Evolutionary conservation across 2,329 filamentous ascomycete genomes (phyloP).

Genomic region (Neocatenulostroma microsporum): DNA sequence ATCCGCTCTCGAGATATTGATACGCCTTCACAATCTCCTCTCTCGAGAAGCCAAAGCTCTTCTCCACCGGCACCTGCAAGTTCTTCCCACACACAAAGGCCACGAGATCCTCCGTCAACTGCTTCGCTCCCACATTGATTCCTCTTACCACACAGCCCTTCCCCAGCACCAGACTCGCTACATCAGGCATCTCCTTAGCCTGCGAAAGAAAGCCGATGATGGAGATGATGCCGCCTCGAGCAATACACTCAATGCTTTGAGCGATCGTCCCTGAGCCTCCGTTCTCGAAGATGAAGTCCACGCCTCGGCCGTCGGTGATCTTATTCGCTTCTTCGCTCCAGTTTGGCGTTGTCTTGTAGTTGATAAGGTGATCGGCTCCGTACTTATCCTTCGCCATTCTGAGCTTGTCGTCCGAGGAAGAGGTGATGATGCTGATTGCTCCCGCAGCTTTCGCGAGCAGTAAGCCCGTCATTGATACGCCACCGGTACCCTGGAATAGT

Average conservation of each 20-base stretch:
- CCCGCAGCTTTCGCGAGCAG: conserved; percentile 33
- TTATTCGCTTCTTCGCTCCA: conserved; percentile 51
- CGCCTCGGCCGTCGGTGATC: conserved; percentile 31
- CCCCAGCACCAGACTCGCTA: conserved; percentile 3
- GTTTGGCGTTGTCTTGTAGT: conserved; percentile 49
- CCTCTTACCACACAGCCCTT: conserved; percentile 1
- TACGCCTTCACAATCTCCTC: conserved; percentile 4
- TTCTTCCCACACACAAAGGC: conserved; percentile 2
- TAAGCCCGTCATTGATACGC: conserved; percentile 13
- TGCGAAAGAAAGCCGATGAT: conserved; percentile 3
- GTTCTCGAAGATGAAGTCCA: conserved; percentile 42
- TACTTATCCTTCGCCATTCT: conserved; percentile 41
- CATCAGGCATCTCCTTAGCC: conserved; percentile 9
- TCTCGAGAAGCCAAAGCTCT: conserved; percentile 1
- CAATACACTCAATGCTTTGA: conserved; percentile 3
- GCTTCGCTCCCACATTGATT: conserved; percentile 5
- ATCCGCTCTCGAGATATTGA: conserved; percentile 4
- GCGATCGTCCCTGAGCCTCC: conserved; percentile 11
- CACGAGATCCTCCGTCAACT: conserved; percentile 6
- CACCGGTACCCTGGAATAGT: conserved; percentile 17
- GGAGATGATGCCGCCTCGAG: conserved; percentile 4
- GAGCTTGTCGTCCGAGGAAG: conserved; percentile 19
- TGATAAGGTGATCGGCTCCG: conserved; percentile 51
- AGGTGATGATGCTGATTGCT: conserved; percentile 30
- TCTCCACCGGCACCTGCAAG: conserved; percentile 4